Conservation (phyloP, 2,329 filamentous ascomycete genomes). For the Tolypocladium inflatum region DNA sequence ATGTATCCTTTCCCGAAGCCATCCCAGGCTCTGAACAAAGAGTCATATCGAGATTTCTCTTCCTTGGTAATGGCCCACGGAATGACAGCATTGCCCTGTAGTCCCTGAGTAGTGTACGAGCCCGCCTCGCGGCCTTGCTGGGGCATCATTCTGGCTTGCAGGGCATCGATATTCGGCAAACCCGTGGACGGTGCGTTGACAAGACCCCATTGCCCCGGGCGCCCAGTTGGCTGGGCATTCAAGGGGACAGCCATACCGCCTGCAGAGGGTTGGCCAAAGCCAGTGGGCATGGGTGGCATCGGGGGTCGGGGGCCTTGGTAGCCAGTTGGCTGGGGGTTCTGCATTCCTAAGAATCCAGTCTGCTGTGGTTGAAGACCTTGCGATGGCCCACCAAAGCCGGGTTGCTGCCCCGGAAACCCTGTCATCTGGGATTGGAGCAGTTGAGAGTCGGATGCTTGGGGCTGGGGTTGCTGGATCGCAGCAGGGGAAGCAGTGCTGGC, state of each 20-base stretch:
- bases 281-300: slow-evolving; percentile 71
- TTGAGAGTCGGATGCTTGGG: slow-evolving; percentile 63
- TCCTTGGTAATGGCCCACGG: slow-evolving; percentile 99
- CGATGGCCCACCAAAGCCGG: slow-evolving; percentile 47
- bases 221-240: slow-evolving; percentile 88
- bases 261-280: slow-evolving; percentile 43
- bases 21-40: slow-evolving; percentile 94
- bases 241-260: slow-evolving; percentile 57
- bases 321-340: slow-evolving; percentile 64
- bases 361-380: slow-evolving; percentile 56
- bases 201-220: slow-evolving; percentile 94
- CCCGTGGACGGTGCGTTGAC: slow-evolving; percentile 88
- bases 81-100: slow-evolving; percentile 89
- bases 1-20: slow-evolving; percentile 89
- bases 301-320: slow-evolving; percentile 81
- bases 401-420: slow-evolving; percentile 51
- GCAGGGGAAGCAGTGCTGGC: slow-evolving; percentile 39
- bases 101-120: slow-evolving; percentile 71
- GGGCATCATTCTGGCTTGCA: slow-evolving; percentile 95
- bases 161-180: slow-evolving; percentile 83
- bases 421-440: slow-evolving; percentile 59
- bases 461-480: slow-evolving; percentile 59
- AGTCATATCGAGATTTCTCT: slow-evolving; percentile 94
- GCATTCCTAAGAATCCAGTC: slow-evolving; percentile 59
- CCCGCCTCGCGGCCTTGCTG: slow-evolving; percentile 83